Base-by-base conservation (phyloP, 805 yeast species). In the Jamesozyma jinghongensis region DNA sequence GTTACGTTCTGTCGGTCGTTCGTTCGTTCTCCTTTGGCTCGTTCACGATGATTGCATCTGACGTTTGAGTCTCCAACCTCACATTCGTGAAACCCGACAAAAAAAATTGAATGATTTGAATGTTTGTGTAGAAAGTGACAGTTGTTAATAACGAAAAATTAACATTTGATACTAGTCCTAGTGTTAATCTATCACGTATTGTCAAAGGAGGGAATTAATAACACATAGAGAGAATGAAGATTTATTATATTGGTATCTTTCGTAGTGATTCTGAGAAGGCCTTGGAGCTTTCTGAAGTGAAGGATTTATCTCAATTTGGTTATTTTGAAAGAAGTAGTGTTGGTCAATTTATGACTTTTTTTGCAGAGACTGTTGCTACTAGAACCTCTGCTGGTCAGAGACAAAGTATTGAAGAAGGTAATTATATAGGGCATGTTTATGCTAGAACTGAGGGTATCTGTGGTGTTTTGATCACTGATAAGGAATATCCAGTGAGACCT, bases 401-500 rank as follows among this genome's bases (percentile, higher is more conserved):
- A 66, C 98, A 92, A 63, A 75, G 86, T 60, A 84, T 92, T 40
- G 96, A 92, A 61, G 97, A 92, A 63, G 88, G 87, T 41, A 71
- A 73, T 65, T 90, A 92, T 62, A 73, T 85, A 8, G 97, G 95
- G 5, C 97, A 92, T 62, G 90, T 87, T 0, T 92, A 82, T 63
- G 79, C 88, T 25, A 75, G 97, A 51, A 65, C 82, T 19, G 97
- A 92, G 62, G 97, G 97, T 3, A 58, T 90, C 28, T 83, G 94
- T 18, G 95, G 95, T 47, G 95, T 92, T 27, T 66, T 92, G 46
- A 84, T 92, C 61, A 77, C 95, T 34, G 98, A 92, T 62, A 84
- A 85, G 62, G 97, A 90, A 52, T 92, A 92, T 64, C 98, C 97
- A 2, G 90, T 86, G 26, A 75, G 98, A 60, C 97, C 96, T 12